These are phyloP conservation scores for Paracoccidioides brasiliensis DNA, from an alignment of 2,329 filamentous ascomycete genomes.

Conservation along the genomic window DNA sequence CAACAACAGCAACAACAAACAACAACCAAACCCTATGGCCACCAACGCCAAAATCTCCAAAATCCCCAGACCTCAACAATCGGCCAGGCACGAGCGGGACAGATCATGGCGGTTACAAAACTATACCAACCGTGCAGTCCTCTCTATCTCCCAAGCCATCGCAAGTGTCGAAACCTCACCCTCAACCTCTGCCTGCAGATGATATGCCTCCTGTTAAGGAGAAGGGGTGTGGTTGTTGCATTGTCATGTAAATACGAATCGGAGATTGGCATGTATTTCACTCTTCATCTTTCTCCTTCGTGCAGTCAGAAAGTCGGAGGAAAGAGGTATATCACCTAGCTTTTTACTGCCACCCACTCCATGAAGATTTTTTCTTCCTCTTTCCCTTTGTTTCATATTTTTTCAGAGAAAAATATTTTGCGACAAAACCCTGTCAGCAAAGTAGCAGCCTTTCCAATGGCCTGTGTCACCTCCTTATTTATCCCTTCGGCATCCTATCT, in stretches of 20 bases:
- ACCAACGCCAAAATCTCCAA: slow-evolving; percentile 18
- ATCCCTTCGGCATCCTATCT: not conserved
- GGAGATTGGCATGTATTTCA: no score
- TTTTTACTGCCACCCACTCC: no score
- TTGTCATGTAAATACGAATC: slow-evolving; percentile 51
- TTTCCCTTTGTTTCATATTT: no score
- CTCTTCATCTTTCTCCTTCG: no score
- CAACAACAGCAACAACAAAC: not conserved
- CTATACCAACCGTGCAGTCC: slow-evolving; percentile 35
- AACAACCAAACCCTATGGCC: slow-evolving; percentile 13
- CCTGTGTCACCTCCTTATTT: not conserved
- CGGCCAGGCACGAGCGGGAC: slow-evolving; percentile 33
- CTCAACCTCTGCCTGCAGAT: slow-evolving; percentile 39
- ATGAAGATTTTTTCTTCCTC: no score
- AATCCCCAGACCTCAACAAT: slow-evolving; percentile 19
- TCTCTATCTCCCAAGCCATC: slow-evolving; percentile 21
- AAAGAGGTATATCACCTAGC: not conserved
- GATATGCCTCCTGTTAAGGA: slow-evolving; percentile 44
- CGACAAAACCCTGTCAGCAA: not conserved
- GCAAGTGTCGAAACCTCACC: slow-evolving; percentile 28
- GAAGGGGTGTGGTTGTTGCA: slow-evolving; percentile 55
- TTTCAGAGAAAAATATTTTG: not conserved
- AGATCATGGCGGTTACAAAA: slow-evolving; percentile 33
- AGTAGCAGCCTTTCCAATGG: not conserved
- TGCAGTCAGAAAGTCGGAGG: not conserved